phyloP scores from a whole-genome alignment of 2,329 filamentous ascomycete species.

The Sphaerulina musiva region DNA sequence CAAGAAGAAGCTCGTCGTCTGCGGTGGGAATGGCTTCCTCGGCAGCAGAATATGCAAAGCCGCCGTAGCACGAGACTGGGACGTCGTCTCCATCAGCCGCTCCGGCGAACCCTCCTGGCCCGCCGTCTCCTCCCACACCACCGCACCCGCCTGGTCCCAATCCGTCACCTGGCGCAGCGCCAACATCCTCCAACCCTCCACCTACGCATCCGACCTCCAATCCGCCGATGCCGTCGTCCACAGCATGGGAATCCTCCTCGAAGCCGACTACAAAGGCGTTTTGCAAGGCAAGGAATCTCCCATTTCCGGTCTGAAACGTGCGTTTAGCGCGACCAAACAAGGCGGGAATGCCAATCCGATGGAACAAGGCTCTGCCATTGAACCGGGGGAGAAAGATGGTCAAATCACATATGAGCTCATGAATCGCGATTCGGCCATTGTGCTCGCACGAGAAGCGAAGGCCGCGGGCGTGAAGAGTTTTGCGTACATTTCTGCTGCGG shows the following conservation, averaged over 20 bases:
- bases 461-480: constrained; percentile 62
- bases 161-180: constrained; percentile 81
- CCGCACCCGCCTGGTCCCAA: constrained; percentile 71
- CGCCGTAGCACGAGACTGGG: constrained; percentile 78
- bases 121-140: constrained; percentile 62
- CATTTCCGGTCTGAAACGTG: constrained; percentile 68
- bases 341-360: constrained; percentile 61
- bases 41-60: constrained; percentile 82
- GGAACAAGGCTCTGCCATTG: constrained; percentile 55
- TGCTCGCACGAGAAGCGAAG: constrained; percentile 70
- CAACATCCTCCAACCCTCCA: constrained; percentile 75
- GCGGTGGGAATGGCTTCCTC: constrained; percentile 88
- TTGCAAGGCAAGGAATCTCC: constrained; percentile 76
- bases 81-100: constrained; percentile 86
- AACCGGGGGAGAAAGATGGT: constrained; percentile 59
- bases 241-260: constrained; percentile 89
- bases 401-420: constrained; percentile 94
- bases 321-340: constrained; percentile 62
- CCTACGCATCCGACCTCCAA: constrained; percentile 69
- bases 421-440: constrained; percentile 85
- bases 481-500: constrained; percentile 82
- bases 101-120: constrained; percentile 87
- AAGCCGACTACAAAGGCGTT: constrained; percentile 95
- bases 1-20: constrained; percentile 78
- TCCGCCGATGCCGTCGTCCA: constrained; percentile 83